Percentiles rank a stretch among this genome's conserved stretches.
Evolutionary conservation across 208 protist genomes (phyloP).

Genomic region (Angomonas desouzai): DNA sequence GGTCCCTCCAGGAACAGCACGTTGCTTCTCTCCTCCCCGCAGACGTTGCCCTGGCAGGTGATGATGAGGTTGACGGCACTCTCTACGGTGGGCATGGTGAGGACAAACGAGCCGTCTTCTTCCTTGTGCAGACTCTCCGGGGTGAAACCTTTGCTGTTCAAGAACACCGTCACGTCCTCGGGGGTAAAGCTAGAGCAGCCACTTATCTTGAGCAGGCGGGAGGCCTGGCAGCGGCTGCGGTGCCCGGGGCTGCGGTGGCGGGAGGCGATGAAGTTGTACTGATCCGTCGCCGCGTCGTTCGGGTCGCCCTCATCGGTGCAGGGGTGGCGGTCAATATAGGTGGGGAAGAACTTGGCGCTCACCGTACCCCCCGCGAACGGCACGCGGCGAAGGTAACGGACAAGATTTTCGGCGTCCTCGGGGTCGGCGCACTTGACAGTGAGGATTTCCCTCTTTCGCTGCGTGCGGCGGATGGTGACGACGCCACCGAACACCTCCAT

Average conservation of each 20-base stretch:
- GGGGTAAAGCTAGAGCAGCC: constrained; percentile 70
- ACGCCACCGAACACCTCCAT: constrained; percentile 84
- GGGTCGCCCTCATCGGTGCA: constrained; percentile 85
- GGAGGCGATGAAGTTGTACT: constrained; percentile 87
- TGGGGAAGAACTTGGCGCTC: constrained; percentile 82
- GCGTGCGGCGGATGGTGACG: constrained; percentile 82
- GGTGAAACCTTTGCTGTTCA: constrained; percentile 70
- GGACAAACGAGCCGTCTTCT: constrained; percentile 69
- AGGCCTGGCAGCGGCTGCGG: constrained; percentile 68
- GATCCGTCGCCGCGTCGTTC: constrained; percentile 54
- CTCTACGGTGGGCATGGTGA: constrained; percentile 57
- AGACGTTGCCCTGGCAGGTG: constrained; percentile 77
- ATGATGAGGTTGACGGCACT: constrained; percentile 81
- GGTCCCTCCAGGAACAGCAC: constrained; percentile 84
- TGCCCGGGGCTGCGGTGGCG: constrained; percentile 84
- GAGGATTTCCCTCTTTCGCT: constrained; percentile 85
- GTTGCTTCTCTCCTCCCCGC: constrained; percentile 84
- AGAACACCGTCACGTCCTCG: constrained; percentile 81
- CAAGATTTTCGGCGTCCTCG: constrained; percentile 70
- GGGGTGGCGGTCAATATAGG: constrained; percentile 78
- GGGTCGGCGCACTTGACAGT: constrained; percentile 82
- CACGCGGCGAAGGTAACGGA: constrained; percentile 68
- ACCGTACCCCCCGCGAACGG: constrained; percentile 77
- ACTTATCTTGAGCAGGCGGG: constrained; percentile 73
- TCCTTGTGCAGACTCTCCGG: constrained; percentile 69